Base-by-base conservation (phyloP, 2,329 filamentous ascomycete genomes). In the Myriosclerotinia duriaeana region DNA sequence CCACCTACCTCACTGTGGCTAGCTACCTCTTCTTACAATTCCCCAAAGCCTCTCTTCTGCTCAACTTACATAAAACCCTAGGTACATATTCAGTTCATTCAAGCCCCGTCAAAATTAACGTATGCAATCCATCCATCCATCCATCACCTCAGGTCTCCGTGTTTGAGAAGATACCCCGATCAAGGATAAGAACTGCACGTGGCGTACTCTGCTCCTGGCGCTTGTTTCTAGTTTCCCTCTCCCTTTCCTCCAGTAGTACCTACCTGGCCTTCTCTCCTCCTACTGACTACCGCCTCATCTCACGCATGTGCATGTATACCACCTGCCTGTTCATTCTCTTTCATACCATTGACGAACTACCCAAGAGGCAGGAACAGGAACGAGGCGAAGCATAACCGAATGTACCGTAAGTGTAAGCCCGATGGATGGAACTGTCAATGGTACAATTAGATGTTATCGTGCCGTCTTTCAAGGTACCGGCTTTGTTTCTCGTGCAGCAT, bases 171-270 rank as follows among this genome's bases (percentile, higher is more conserved):
- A 9, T 48, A 59, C 20, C 22, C 42, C 40, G 55, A 50, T 40
- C 53, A 65, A 50, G 34, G 53, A 42, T 58, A 59, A 38, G n/a
- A 40, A 38, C 40, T 53, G 42, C 38, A 63, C 56, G 36, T 50
- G 56, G 46, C 64, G 46, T 46, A 53, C 11, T 22, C 17, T 64
- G 58, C 58, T 56, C 65, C 65, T 66, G 65, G 65, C 58, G 65
- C 65, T 66, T 66, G 52, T 66, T 66, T 66, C 65, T 26, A 26
- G 7, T 56, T 36, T 22, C 26, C 20, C 44, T 17, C 46, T 62
- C 44, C 46, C 26, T 26, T 30, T 53, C 40, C 14, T 5, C 40
- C 30, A 26, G 26, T 34, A 40, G n/a, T 22, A n/a, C n/a, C 14
- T 62, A 20, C 36, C 53, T 36, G 36, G 52, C 52, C 34, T 55